Conservation (phyloP, 2,329 filamentous ascomycete species). For the Microdochium nivale region DNA sequence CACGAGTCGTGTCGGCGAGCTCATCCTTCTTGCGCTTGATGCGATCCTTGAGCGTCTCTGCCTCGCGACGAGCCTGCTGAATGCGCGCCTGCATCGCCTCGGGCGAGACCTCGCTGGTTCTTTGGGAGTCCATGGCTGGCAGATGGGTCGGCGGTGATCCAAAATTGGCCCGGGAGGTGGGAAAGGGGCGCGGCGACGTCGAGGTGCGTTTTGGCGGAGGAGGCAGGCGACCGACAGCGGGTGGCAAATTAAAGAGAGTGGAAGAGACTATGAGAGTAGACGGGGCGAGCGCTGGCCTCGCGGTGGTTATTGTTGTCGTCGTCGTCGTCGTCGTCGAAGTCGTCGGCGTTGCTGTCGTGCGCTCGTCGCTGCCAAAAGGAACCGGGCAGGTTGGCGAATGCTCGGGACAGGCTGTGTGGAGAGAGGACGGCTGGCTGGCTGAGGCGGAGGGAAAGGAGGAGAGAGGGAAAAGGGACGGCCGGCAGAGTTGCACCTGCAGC, state of each 20-base stretch:
- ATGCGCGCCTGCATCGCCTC: slow-evolving; percentile 89
- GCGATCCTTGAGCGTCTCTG: slow-evolving; percentile 92
- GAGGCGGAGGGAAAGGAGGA: not conserved
- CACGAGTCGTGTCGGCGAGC: slow-evolving; percentile 94
- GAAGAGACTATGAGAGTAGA: not conserved
- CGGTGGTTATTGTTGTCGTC: not conserved
- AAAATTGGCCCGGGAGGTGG: not conserved
- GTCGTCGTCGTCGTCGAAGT: not conserved
- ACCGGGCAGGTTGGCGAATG: not conserved
- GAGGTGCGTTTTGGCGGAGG: not conserved
- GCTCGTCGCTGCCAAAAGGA: not conserved
- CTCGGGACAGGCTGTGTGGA: not conserved
- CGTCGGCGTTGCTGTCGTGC: not conserved
- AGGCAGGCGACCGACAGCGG: not conserved
- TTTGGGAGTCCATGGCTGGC: slow-evolving; percentile 45
- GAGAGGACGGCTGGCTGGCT: not conserved
- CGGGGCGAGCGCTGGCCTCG: not conserved
- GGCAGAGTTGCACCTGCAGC: not conserved
- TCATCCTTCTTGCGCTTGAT: slow-evolving; percentile 99
- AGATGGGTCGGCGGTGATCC: not conserved
- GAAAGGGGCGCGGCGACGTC: not conserved
- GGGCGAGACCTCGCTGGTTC: slow-evolving; percentile 55
- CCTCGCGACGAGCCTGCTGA: slow-evolving; percentile 88
- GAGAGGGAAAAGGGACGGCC: not conserved
- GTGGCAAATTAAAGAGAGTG: not conserved